Evolutionary conservation across 495 filamentous ascomycete species (phyloP).

Genomic region (Terfezia boudieri): DNA sequence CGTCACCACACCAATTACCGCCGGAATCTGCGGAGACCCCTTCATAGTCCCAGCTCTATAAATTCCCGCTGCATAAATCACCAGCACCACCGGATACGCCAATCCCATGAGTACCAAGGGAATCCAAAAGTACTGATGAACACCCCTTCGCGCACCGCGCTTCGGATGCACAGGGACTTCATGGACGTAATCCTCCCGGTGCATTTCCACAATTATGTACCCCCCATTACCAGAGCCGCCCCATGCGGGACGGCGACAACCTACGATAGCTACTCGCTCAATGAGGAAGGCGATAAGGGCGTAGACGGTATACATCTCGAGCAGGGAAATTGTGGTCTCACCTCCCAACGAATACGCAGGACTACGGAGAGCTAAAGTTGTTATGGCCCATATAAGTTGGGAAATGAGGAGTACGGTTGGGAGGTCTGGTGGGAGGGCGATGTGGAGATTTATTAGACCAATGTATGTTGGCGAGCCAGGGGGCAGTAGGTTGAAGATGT

Average conservation of each 20-base stretch:
- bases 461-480: background rate
- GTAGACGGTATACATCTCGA: background rate
- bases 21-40: background rate
- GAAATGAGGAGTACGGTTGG: background rate
- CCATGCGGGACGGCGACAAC: background rate
- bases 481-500: background rate
- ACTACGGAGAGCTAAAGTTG: background rate
- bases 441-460: background rate
- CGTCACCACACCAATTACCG: background rate
- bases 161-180: background rate
- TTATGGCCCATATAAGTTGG: background rate
- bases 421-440: background rate
- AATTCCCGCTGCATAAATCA: background rate
- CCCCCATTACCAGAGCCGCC: background rate
- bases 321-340: background rate
- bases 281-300: background rate
- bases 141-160: background rate
- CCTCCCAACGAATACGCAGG: background rate
- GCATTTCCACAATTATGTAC: background rate
- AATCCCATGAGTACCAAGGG: background rate
- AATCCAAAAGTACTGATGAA: background rate
- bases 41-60: background rate
- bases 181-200: background rate
- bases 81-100: background rate
- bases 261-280: background rate